Conservation (phyloP, 805 yeast species). For the Peterozyma toletana region DNA sequence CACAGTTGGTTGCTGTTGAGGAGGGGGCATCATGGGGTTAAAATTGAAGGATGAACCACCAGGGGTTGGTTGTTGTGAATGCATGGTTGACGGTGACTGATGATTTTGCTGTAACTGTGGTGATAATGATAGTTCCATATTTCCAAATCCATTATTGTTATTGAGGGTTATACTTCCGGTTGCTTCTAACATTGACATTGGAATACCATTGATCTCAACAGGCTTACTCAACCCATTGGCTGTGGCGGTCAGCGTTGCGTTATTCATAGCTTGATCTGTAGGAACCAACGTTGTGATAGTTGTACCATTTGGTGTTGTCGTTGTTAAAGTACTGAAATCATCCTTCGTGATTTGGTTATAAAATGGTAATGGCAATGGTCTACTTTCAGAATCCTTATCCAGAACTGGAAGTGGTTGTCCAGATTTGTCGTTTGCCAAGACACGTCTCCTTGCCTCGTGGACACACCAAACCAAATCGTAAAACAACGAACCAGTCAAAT, state of each 20-base stretch:
- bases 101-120: not conserved
- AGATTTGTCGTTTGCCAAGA: constrained; percentile 26
- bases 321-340: constrained; percentile 76
- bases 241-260: constrained; percentile 49
- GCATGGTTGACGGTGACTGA: not conserved
- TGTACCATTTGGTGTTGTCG: constrained; percentile 89
- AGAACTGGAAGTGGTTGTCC: not conserved
- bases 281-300: constrained; percentile 86
- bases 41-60: not conserved
- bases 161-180: constrained; percentile 49
- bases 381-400: constrained; percentile 16
- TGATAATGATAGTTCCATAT: not conserved
- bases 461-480: constrained; percentile 92
- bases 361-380: constrained; percentile 73
- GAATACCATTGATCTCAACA: constrained; percentile 30
- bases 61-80: not conserved
- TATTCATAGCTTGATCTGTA: constrained; percentile 65
- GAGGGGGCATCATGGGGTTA: no score
- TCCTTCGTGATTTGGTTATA: constrained; percentile 87
- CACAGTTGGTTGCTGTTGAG: not conserved
- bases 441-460: constrained; percentile 84
- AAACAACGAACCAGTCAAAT: constrained; percentile 82
- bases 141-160: constrained; percentile 4
- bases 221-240: constrained; percentile 51
- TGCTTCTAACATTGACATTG: constrained; percentile 56